Percentiles rank a stretch among this genome's conserved stretches.
Conservation (phyloP, 2,329 filamentous ascomycete species). For the Colletotrichum navitas region DNA sequence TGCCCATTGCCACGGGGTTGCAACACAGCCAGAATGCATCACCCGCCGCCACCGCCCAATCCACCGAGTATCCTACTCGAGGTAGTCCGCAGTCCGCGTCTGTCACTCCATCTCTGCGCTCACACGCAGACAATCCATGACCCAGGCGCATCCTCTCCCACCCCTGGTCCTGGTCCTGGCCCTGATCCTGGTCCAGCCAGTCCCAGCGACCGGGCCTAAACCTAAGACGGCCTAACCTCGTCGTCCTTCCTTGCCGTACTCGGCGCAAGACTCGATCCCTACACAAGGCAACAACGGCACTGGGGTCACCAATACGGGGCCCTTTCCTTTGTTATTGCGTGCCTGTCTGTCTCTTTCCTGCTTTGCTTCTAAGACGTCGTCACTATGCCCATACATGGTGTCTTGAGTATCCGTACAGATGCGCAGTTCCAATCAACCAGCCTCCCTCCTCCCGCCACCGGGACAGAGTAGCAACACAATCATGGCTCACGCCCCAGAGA, state of each 20-base stretch:
- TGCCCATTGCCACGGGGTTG: not conserved
- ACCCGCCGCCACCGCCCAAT: not conserved
- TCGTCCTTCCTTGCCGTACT: constrained; percentile 1
- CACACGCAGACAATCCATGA: constrained; percentile 1
- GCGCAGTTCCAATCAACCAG: not conserved
- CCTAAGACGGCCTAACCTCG: constrained; percentile 7
- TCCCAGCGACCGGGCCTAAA: constrained; percentile 13
- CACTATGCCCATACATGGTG: constrained; percentile 19
- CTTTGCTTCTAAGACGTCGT: constrained; percentile 33
- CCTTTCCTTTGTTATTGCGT: constrained; percentile 4
- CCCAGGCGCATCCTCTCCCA: constrained; percentile 10
- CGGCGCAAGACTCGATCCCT: constrained; percentile 7
- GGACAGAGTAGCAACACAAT: not conserved
- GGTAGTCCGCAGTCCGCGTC: not conserved
- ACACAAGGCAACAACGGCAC: not conserved
- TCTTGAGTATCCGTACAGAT: not conserved
- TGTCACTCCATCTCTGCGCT: not conserved
- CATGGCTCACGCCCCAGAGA: constrained; percentile 33
- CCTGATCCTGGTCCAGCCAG: constrained; percentile 11
- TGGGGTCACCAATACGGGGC: constrained; percentile 1
- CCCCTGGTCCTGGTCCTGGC: too few relatives aligned
- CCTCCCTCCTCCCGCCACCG: not conserved
- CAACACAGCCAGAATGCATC: not conserved
- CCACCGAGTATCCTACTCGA: not conserved
- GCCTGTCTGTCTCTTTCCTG: constrained; percentile 15